Base-by-base conservation (phyloP, 176 grass and related monocot species). In the Musa acuminata region DNA sequence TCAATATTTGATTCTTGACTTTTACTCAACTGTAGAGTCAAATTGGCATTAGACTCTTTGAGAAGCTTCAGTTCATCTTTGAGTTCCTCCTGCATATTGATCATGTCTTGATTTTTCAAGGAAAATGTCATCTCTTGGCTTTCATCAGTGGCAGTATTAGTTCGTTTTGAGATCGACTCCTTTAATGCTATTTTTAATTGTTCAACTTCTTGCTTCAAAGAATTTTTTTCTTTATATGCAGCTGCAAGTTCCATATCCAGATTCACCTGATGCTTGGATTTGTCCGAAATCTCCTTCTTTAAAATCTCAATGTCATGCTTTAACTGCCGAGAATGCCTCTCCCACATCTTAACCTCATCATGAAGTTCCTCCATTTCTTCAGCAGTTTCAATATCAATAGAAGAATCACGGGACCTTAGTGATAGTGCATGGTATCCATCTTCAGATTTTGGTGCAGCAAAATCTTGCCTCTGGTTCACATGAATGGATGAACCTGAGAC, bases 1-100 rank as follows among this genome's bases (percentile, higher is more conserved):
- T 98, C 90, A 81, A 89, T 81, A 87, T 93, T 98, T 55, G 86
- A 80, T 71, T 98, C 86, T 81, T 98, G 84, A 13, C 80, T 79
- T 78, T 96, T 96, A 65, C 85, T 89, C 55, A 98, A 71, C 78
- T 93, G 94, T 69, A 73, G 62, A 72, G 72, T 83, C 81, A 98
- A 84, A 62, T 83, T 87, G 64, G 81, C 83, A 88, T 92, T 92
- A 69, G 87, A 81, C 71, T 97, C 90, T 81, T 77, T 88, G 62
- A 86, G 80, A 83, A 88, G 86, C 13, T 84, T 83, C 48, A 90
- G 17, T 22, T 88, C 90, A 23, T 87, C 85, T 79, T 88, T 79
- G 59, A 92, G 63, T 77, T 92, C 89, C 80, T 86, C 80, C 35
- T 86, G 81, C 49, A 80, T 13, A 43, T 79, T 43, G 70, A 84